Conservation (phyloP, 352 stramenopile species). For the Globisporangium cylindrosporum region DNA sequence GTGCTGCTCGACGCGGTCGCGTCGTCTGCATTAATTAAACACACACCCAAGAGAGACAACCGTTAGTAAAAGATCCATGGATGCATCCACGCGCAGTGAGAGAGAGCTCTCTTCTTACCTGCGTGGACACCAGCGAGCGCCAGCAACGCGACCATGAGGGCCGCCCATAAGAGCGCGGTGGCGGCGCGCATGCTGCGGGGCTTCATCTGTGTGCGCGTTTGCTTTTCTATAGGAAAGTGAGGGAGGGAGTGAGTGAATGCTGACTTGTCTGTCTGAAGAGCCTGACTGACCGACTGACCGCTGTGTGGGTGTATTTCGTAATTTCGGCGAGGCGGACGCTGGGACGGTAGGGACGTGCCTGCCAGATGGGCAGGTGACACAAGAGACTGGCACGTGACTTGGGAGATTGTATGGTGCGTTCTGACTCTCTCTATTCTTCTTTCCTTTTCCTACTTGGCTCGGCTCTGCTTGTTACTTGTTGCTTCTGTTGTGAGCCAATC, state of each 20-base stretch:
- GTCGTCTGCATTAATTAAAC: not conserved
- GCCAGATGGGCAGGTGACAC: not conserved
- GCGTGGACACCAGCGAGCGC: conserved; percentile 1
- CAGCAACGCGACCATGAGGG: conserved; percentile 2
- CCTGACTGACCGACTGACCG: no score
- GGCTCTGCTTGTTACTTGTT: not conserved
- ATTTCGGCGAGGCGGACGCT: not conserved
- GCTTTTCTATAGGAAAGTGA: not conserved
- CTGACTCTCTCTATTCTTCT: conserved; percentile 7
- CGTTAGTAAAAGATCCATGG: not conserved
- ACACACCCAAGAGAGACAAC: not conserved
- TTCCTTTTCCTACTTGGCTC: not conserved
- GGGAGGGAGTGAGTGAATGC: not conserved
- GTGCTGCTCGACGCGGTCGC: not conserved
- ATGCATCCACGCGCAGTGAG: not conserved
- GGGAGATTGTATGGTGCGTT: not conserved
- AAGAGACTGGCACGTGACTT: not conserved
- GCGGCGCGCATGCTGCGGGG: conserved; percentile 1
- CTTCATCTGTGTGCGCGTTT: conserved; percentile 2
- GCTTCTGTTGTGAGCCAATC: not conserved
- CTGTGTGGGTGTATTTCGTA: not conserved
- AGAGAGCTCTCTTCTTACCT: not conserved
- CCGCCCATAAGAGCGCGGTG: not conserved
- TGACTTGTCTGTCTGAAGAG: not conserved
- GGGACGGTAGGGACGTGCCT: not conserved